Percentiles rank a stretch among this genome's conserved stretches.
Evolutionary conservation across 257 asterid species (phyloP).

Genomic region (Solanum gracilifrons): DNA sequence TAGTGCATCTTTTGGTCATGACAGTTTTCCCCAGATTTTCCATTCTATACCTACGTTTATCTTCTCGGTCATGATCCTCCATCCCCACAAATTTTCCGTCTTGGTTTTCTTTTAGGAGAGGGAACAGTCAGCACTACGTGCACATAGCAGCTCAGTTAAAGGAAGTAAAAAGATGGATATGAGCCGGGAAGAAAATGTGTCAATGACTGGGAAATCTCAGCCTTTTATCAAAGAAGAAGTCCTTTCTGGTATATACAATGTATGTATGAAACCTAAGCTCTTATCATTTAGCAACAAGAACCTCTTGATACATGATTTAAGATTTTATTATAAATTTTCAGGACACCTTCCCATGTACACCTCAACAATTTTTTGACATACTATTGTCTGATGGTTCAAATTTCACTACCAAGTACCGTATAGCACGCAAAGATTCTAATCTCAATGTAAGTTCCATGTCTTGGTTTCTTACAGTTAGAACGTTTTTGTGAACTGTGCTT

Average conservation of each 20-base stretch:
- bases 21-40: not conserved
- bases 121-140: slow-evolving; percentile 72
- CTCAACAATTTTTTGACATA: slow-evolving; percentile 70
- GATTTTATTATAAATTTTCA: slow-evolving; percentile 17
- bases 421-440: slow-evolving; percentile 64
- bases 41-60: not conserved
- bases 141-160: slow-evolving; percentile 52
- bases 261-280: slow-evolving; percentile 15
- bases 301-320: not conserved
- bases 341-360: slow-evolving; percentile 84
- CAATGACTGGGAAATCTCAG: slow-evolving; percentile 35
- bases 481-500: not conserved
- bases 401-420: slow-evolving; percentile 63
- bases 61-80: not conserved
- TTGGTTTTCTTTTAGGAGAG: slow-evolving; percentile 39
- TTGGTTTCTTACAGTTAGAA: not conserved
- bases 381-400: slow-evolving; percentile 69
- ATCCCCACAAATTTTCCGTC: not conserved
- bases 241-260: slow-evolving; percentile 55
- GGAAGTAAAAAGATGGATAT: slow-evolving; percentile 27
- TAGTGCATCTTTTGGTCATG: not conserved
- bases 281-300: not conserved
- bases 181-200: slow-evolving; percentile 33
- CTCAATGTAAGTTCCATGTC: slow-evolving; percentile 43
- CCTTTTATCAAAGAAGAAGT: slow-evolving; percentile 87